Base-by-base conservation (phyloP, 345 rosid genomes). In the Odontarrhena argentea region DNA sequence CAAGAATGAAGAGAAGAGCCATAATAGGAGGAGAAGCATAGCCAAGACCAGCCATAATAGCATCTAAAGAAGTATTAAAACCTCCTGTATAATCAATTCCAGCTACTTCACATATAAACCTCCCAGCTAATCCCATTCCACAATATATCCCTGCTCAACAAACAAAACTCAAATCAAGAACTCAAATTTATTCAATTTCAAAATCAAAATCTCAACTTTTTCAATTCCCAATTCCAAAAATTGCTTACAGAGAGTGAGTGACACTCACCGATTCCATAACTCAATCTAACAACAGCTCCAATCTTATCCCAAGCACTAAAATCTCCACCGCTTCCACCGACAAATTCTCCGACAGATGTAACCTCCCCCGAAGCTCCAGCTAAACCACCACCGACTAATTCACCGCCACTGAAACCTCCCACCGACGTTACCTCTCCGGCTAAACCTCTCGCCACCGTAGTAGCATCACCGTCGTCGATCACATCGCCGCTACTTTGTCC, bases 1-100 rank as follows among this genome's bases (percentile, higher is more conserved):
- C 98, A 32, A 93, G 80, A 45, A 93, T 93, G 70, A 88, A 90
- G 57, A 93, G 86, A 74, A 93, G 96, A 61, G 96, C 98, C 98
- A 93, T 90, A 40, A 93, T 88, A 0, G 98, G 98, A 9, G 95
- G 96, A 55, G 74, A 89, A 24, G 98, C 97, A 72, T 90, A 93
- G 67, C 98, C 97, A 47, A 93, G 96, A 6, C 97, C 98, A 57
- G 80, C 79, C 0, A 90, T 57, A 77, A 88, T 80, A 1, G 94
- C 97, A 65, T 90, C 96, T 68, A 93, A 71, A 3, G 85, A 81
- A 13, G 84, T 83, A 70, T 88, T 60, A 24, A 90, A 93, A 11
- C 96, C 97, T 63, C 98, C 98, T 80, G 76, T 58, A 74, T 83
- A 78, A 74, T 93, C 98, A 1, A 88, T 81, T 49, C 98, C 97